A percentile compares a stretch with the other conserved stretches of the same genome.
phyloP scores from a whole-genome alignment of 192 early-diverging fungal species.

The Backusella mclennaniae region DNA sequence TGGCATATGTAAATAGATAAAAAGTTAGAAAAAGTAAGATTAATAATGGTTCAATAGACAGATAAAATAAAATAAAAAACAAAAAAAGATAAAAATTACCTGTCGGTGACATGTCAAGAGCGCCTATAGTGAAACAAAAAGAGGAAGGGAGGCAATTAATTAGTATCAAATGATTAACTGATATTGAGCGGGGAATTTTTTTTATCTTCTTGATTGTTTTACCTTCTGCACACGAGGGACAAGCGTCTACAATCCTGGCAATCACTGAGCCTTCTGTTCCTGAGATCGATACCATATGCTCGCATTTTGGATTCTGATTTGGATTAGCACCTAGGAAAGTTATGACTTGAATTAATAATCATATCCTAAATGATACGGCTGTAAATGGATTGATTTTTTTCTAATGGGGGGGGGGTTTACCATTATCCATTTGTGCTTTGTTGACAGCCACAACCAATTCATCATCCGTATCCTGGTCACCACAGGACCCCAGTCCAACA shows the following conservation, averaged over 20 bases:
- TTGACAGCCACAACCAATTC: conserved; percentile 37
- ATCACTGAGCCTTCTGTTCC: conserved; percentile 6
- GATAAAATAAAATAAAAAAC: background rate
- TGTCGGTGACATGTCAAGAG: conserved; percentile 30
- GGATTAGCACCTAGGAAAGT: conserved; percentile 27
- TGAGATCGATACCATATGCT: conserved; percentile 16
- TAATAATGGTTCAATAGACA: background rate
- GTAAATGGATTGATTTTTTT: background rate
- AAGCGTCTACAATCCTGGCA: conserved; percentile 23
- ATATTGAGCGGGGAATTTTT: background rate
- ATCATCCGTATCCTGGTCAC: conserved; percentile 20
- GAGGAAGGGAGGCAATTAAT: background rate
- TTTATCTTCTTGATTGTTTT: background rate
- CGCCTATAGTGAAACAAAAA: conserved; percentile 9
- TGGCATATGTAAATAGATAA: background rate
- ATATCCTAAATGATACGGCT: background rate
- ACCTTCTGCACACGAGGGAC: conserved; percentile 21
- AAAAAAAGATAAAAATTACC: conserved; percentile 13
- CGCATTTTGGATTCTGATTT: conserved; percentile 25
- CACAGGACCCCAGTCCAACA: conserved; percentile 32
- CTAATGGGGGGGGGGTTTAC: background rate
- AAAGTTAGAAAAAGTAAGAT: background rate
- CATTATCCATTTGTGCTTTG: conserved; percentile 26
- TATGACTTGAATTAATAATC: background rate
- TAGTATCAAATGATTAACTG: background rate